Percentiles rank a stretch among this genome's conserved stretches.
Evolutionary conservation across 768 basidiomycete species (phyloP).

Genomic region (Pisolithus albus): DNA sequence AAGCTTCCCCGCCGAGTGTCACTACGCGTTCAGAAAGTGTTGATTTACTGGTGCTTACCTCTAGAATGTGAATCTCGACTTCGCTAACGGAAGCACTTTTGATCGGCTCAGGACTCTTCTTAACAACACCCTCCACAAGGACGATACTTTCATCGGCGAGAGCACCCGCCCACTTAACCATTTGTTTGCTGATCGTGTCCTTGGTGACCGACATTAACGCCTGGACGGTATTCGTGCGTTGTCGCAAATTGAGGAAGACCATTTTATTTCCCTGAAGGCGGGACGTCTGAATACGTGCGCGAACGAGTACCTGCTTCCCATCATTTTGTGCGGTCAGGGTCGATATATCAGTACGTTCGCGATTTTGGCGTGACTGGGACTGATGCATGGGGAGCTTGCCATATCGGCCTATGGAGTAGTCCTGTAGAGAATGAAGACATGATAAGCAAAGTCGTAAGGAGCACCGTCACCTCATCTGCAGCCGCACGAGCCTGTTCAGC

Average conservation of each 20-base stretch:
- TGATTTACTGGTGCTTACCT: slow-evolving; percentile 41
- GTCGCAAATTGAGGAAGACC: slow-evolving; percentile 89
- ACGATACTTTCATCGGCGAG: slow-evolving; percentile 86
- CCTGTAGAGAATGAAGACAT: slow-evolving; percentile 37
- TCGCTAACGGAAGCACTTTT: slow-evolving; percentile 86
- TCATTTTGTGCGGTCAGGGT: slow-evolving; percentile 54
- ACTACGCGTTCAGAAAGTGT: not conserved
- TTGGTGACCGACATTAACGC: slow-evolving; percentile 68
- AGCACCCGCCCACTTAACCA: slow-evolving; percentile 86
- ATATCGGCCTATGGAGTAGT: slow-evolving; percentile 73
- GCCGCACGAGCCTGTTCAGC: slow-evolving; percentile 66
- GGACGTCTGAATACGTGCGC: slow-evolving; percentile 86
- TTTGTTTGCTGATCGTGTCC: slow-evolving; percentile 87
- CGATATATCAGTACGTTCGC: slow-evolving; percentile 56
- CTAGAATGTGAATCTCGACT: slow-evolving; percentile 77
- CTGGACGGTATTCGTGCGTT: slow-evolving; percentile 81
- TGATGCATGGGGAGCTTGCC: slow-evolving; percentile 87
- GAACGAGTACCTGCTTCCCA: slow-evolving; percentile 72
- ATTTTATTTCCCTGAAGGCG: slow-evolving; percentile 93
- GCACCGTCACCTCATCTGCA: slow-evolving; percentile 39
- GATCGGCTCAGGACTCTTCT: slow-evolving; percentile 74
- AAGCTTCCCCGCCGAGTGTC: slow-evolving; percentile 41
- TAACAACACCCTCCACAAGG: slow-evolving; percentile 77
- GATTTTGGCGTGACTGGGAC: slow-evolving; percentile 69
- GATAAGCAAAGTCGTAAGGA: slow-evolving; percentile 28